A percentile compares a stretch with the other conserved stretches of the same genome.
Conservation (phyloP, 371 early-diverging fungal species). For the Zychaea mexicana region DNA sequence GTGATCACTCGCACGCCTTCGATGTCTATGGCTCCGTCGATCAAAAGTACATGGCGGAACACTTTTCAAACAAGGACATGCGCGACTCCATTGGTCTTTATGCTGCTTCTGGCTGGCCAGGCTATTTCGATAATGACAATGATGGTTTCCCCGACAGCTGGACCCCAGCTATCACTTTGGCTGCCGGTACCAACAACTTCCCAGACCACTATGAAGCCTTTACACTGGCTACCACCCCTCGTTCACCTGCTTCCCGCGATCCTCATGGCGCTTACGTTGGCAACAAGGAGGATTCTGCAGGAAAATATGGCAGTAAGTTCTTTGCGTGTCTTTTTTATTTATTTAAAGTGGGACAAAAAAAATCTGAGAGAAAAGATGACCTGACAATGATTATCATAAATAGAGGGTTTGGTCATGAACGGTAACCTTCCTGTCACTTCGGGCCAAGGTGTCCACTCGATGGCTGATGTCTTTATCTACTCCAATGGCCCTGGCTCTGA, state of each 20-base stretch:
- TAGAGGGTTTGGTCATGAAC: constrained; percentile 39
- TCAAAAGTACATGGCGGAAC: constrained; percentile 23
- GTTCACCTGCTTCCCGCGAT: constrained; percentile 47
- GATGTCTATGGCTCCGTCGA: constrained; percentile 79
- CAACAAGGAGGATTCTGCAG: constrained; percentile 35
- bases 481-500: constrained; percentile 56
- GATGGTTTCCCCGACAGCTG: constrained; percentile 73
- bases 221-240: constrained; percentile 47
- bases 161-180: constrained; percentile 57
- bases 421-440: constrained; percentile 43
- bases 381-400: no score
- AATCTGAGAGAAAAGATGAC: no score
- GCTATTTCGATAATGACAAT: constrained; percentile 60
- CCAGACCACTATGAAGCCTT: constrained; percentile 63
- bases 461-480: constrained; percentile 64
- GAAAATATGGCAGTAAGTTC: constrained; percentile 30
- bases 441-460: constrained; percentile 56
- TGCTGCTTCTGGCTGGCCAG: constrained; percentile 69
- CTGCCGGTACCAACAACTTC: constrained; percentile 63
- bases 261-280: constrained; percentile 31
- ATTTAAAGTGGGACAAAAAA: no score
- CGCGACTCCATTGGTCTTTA: constrained; percentile 67
- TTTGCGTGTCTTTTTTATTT: neutral
- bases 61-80: constrained; percentile 39
- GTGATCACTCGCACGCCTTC: constrained; percentile 75